Conservation (phyloP, 2,329 filamentous ascomycete genomes). For the Elsinoe perseae region DNA sequence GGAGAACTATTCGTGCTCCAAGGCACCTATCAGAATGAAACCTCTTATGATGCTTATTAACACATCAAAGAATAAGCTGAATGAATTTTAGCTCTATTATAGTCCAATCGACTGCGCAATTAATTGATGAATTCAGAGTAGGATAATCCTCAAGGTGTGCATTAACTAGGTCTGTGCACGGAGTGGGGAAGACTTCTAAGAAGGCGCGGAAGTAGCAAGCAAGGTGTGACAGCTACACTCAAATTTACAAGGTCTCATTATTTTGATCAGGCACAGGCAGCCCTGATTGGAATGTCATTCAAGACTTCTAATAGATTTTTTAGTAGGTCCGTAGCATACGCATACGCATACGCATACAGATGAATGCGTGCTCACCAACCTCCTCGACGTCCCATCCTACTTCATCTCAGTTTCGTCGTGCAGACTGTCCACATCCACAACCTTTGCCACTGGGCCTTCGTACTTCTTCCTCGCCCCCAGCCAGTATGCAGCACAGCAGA, state of each 20-base stretch:
- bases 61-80: no score
- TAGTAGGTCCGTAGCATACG: neutral
- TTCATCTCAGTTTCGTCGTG: conserved; percentile 1
- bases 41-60: no score
- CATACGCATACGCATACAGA: no score
- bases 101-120: no score
- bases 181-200: neutral
- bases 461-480: conserved; percentile 12
- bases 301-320: neutral
- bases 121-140: no score
- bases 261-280: neutral
- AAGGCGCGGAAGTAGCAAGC: conserved; percentile 1
- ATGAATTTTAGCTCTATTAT: no score
- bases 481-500: conserved; percentile 15
- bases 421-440: conserved; percentile 8
- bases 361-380: neutral
- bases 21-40: no score
- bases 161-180: no score
- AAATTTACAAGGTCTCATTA: neutral
- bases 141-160: no score
- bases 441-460: conserved; percentile 13
- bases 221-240: neutral
- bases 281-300: neutral
- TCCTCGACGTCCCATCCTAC: neutral
- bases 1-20: no score